A percentile compares a stretch with the other conserved stretches of the same genome.
These are phyloP conservation scores for Citrus australasica DNA, from an alignment of 345 rosid genomes.

Conservation along the genomic window DNA sequence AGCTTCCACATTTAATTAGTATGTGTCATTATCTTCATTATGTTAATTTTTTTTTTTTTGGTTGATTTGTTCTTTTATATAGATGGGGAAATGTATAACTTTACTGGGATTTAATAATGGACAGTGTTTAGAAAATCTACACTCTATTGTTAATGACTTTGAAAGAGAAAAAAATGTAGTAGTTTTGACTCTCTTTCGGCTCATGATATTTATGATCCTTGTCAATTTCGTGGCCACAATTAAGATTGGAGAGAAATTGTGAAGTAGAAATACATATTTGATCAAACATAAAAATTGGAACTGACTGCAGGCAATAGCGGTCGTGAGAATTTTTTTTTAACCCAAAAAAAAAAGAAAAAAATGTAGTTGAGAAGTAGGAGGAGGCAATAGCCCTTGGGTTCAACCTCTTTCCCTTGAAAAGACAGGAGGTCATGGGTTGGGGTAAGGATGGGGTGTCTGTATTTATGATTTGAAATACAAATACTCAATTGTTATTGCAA, in stretches of 20 bases:
- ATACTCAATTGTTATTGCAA: background rate
- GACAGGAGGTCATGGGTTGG: background rate
- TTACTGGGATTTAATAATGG: background rate
- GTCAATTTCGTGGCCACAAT: background rate
- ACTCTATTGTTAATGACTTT: background rate
- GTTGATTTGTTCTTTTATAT: background rate
- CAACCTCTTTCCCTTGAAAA: background rate
- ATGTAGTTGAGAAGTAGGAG: background rate
- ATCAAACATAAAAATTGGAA: background rate
- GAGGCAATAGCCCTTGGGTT: background rate
- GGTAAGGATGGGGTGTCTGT: too few species aligned
- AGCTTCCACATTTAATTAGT: background rate
- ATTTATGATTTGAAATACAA: background rate
- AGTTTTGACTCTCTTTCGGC: background rate
- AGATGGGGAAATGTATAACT: background rate
- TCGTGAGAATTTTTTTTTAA: too few species aligned
- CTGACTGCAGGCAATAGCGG: background rate
- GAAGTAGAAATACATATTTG: background rate
- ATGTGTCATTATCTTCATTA: background rate
- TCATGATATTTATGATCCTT: background rate
- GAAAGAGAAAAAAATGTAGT: background rate
- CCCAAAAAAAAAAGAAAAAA: too few species aligned
- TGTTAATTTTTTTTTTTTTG: background rate
- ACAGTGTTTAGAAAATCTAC: background rate
- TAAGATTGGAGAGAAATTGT: background rate